Base-by-base conservation (phyloP, 257 asterid genomes). In the Thymus mandschuricus region DNA sequence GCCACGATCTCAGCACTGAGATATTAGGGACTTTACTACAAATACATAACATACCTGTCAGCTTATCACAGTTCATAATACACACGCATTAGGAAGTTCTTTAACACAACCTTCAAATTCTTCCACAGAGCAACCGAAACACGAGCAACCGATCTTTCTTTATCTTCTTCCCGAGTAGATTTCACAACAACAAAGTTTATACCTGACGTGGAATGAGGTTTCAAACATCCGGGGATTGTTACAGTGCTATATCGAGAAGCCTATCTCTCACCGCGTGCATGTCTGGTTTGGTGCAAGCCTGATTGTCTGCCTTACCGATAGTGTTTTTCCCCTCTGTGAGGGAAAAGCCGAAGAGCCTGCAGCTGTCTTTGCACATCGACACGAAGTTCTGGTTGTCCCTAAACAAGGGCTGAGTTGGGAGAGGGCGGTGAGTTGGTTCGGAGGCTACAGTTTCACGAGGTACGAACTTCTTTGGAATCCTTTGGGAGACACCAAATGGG, bases 311-410 rank as follows among this genome's bases (percentile, higher is more conserved):
- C 60, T 69, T 76, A 15, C 65, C 56, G 4, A 84, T 33, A 31
- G 74, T 44, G 33, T 68, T 56, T 68, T 74, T 81, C 8, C 89
- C 96, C 79, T 91, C 97, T 0, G 92, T 85, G 74, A 94, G 76
- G 9, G 98, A 81, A 73, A 94, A 94, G 3, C 98, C 98, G 46
- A 94, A 94, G 60, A 94, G 84, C 82, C 92, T 79, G 89, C 96
- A 89, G 64, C 92, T 76, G 49, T 64, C 83, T 67, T 83, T 82
- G 78, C 89, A 84, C 71, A 70, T 75, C 3, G 96, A 78, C 52
- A 71, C 86, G 15, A 84, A 68, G 13, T 67, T 80, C 68, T 68
- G 80, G 44, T 80, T 72, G 49, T 80, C 85, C 52, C 76, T 76
- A 56, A 75, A 61, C 41, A 86, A 67, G 11, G 89, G 77, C 64